Base-by-base conservation (phyloP, 164 flowering plant genomes). In the Echeveria elegans region DNA sequence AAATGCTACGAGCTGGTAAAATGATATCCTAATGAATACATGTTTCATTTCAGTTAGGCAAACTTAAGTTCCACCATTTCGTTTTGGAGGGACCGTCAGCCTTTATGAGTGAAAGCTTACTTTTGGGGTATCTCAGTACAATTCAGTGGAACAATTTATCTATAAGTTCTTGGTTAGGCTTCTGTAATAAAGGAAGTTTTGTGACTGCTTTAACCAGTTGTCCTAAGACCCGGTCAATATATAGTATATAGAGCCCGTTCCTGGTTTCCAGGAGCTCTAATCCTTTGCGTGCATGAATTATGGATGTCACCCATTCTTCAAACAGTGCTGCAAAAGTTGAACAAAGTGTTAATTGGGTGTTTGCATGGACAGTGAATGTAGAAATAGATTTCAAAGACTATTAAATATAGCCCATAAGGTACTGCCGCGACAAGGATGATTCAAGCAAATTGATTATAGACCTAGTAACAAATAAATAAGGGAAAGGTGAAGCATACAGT, bases 141-240 rank as follows among this genome's bases (percentile, higher is more conserved):
- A 8, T 68, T 83, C 76, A 89, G 48, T 47, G 64, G 32, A 88
- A 74, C 66, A 88, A 77, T 53, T 71, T 74, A 41, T 76, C 77
- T 37, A 86, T 74, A 60, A 86, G 71, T 56, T 82, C 85, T 19
- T 72, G 76, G 67, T 76, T 74, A 18, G 87, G 79, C 50, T 71
- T 73, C 66, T 73, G 84, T 32, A 74, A 69, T 23, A 77, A 74
- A 56, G 88, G 72, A 70, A 75, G 62, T 73, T 76, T 81, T 61
- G 87, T 76, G 3, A 84, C 72, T 69, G 72, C 80, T 68, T 80
- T 87, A 31, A 86, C 85, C 76, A 93, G 72, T 63, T 78, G 82
- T 56, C 92, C 92, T 1, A 68, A 77, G 65, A 94, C 82, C 16
- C 95, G 82, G 63, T 91, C 98, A 88, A 90, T 80, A 83, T 91